phyloP scores from a whole-genome alignment of 148 eudicot genomes.

The Nepenthes gracilis region DNA sequence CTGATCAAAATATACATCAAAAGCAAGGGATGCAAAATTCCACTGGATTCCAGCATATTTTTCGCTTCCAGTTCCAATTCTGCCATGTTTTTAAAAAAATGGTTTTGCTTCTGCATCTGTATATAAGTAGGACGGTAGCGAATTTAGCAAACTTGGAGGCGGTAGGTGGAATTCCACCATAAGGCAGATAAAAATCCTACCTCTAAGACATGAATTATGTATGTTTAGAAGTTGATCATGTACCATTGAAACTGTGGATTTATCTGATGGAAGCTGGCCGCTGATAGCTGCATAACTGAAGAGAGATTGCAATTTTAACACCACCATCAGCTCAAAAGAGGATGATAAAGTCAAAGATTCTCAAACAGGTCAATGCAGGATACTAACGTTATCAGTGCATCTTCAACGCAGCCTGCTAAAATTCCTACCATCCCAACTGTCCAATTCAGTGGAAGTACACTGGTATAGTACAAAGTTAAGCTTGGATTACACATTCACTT shows the following conservation, averaged over 20 bases:
- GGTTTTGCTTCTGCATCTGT: no score
- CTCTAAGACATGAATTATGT: no score
- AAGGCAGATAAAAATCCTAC: no score
- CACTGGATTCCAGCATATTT: no score
- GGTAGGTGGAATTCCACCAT: no score
- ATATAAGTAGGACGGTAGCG: no score
- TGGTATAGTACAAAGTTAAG: constrained; percentile 14
- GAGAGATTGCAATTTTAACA: background rate
- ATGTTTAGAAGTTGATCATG: background rate
- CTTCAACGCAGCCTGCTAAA: constrained; percentile 85
- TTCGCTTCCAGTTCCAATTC: no score
- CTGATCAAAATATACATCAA: no score
- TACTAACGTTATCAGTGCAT: constrained; percentile 69
- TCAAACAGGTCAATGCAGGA: background rate
- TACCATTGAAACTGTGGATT: constrained; percentile 22
- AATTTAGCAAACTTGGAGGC: no score
- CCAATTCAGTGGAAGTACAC: constrained; percentile 90
- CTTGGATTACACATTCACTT: background rate
- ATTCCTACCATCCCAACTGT: constrained; percentile 96
- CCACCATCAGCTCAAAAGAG: background rate
- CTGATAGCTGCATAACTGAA: constrained; percentile 90
- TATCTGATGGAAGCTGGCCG: constrained; percentile 28
- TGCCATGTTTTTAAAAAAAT: no score
- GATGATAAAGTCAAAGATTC: background rate
- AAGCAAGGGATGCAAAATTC: no score